phyloP scores from a whole-genome alignment of 495 filamentous ascomycete species.

The Lineolata rhizophorae region DNA sequence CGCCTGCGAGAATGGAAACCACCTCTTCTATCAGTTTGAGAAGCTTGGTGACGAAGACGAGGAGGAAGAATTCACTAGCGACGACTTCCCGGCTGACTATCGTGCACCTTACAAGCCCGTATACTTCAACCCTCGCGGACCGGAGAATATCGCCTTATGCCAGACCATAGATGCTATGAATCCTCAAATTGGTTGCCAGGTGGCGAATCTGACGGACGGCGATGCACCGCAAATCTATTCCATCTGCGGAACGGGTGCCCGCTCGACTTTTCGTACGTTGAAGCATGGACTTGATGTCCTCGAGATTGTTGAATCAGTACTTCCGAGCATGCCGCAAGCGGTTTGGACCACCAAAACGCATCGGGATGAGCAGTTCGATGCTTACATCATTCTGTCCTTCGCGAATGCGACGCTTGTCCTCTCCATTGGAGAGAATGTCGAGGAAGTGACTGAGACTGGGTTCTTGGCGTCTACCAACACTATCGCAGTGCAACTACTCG shows the following conservation, averaged over 20 bases:
- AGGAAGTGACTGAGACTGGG: constrained; percentile 81
- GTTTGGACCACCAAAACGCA: constrained; percentile 91
- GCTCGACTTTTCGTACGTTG: constrained; percentile 73
- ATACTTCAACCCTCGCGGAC: constrained; percentile 62
- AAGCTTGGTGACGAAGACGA: constrained; percentile 94
- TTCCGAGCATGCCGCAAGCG: constrained; percentile 63
- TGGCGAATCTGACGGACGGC: constrained; percentile 70
- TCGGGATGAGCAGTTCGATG: constrained; percentile 62
- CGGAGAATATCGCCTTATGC: constrained; percentile 66
- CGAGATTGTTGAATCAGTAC: constrained; percentile 80
- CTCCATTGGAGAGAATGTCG: constrained; percentile 87
- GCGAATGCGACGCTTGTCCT: constrained; percentile 60
- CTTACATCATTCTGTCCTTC: constrained; percentile 51
- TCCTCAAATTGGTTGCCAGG: constrained; percentile 72
- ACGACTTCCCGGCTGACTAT: constrained; percentile 56
- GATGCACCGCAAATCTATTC: constrained; percentile 95
- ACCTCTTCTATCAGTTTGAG: constrained; percentile 92
- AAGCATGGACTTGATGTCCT: constrained; percentile 85
- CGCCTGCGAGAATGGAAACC: constrained; percentile 78
- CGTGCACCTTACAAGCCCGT: constrained; percentile 43
- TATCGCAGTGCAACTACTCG: constrained; percentile 78
- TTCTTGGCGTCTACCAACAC: constrained; percentile 76
- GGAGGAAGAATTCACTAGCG: constrained; percentile 40
- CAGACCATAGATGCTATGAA: constrained; percentile 79
- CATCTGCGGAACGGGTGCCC: constrained; percentile 66